A percentile compares a stretch with the other conserved stretches of the same genome.
Evolutionary conservation across 305 asterid species (phyloP).

Genomic region (Striga hermonthica): DNA sequence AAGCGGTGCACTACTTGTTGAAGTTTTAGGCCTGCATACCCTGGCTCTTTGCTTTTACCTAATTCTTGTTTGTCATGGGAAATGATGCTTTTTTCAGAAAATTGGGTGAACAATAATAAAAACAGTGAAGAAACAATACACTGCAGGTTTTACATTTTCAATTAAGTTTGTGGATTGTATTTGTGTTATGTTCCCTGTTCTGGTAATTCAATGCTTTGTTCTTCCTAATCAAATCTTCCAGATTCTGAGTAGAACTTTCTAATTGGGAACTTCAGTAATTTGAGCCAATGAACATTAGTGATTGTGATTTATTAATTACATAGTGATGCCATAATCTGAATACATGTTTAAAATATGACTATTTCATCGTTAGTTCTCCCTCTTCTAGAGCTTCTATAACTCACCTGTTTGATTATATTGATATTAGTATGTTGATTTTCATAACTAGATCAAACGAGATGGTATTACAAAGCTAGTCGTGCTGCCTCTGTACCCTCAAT

Average conservation of each 20-base stretch:
- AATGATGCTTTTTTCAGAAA: constrained; percentile 8
- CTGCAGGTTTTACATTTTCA: constrained; percentile 18
- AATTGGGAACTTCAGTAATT: not conserved
- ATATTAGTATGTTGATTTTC: constrained; percentile 20
- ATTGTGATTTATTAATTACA: constrained; percentile 12
- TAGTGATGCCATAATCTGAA: constrained; percentile 6
- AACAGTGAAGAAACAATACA: not conserved
- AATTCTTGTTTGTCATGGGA: constrained; percentile 20
- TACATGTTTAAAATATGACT: constrained; percentile 2
- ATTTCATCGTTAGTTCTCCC: constrained; percentile 17
- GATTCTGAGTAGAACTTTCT: not conserved
- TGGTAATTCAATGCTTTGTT: not conserved
- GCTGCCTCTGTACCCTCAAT: constrained; percentile 97
- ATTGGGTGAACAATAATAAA: constrained; percentile 3
- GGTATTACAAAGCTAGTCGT: constrained; percentile 87
- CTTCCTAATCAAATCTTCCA: not conserved
- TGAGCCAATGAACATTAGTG: not conserved
- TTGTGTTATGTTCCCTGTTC: constrained; percentile 12
- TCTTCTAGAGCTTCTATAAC: constrained; percentile 14
- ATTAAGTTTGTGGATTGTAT: not conserved
- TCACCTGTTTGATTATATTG: not conserved
- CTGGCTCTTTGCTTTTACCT: constrained; percentile 8
- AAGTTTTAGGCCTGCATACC: constrained; percentile 1
- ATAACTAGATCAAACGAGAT: constrained; percentile 72
- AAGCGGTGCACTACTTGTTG: constrained; percentile 2